phyloP scores from a whole-genome alignment of 805 yeast genomes.

The Wickerhamiella azymoides region DNA sequence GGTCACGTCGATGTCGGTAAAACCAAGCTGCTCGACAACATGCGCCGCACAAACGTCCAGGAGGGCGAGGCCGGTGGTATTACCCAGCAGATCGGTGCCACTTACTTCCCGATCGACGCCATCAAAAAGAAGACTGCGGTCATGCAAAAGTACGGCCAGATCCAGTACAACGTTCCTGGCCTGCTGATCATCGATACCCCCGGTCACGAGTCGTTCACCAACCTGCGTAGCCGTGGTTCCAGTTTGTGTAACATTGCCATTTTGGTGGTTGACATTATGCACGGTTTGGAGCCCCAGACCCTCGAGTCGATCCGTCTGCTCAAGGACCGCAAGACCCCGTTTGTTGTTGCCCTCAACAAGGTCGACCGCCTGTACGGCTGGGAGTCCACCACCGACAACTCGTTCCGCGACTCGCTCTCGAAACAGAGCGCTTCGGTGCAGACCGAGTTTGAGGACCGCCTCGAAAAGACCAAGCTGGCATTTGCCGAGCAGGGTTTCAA shows the following conservation, averaged over 20 bases:
- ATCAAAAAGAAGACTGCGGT: slow-evolving; percentile 82
- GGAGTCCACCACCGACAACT: slow-evolving; percentile 79
- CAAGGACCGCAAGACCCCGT: slow-evolving; percentile 96
- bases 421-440: slow-evolving; percentile 75
- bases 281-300: slow-evolving; percentile 97
- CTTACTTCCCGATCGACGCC: slow-evolving; percentile 95
- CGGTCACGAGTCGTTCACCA: slow-evolving; percentile 98
- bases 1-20: slow-evolving; percentile 99
- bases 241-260: slow-evolving; percentile 98
- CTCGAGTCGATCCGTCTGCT: slow-evolving; percentile 82
- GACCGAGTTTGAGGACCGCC: slow-evolving; percentile 82
- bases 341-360: slow-evolving; percentile 91
- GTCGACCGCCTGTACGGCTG: slow-evolving; percentile 96
- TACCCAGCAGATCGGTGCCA: slow-evolving; percentile 99
- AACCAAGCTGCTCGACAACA: slow-evolving; percentile 89
- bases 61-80: slow-evolving; percentile 99
- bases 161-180: slow-evolving; percentile 88
- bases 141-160: slow-evolving; percentile 74
- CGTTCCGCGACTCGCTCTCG: slow-evolving; percentile 86
- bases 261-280: slow-evolving; percentile 96
- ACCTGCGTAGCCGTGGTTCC: slow-evolving; percentile 96
- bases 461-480: slow-evolving; percentile 71
- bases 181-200: slow-evolving; percentile 94
- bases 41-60: slow-evolving; percentile 97
- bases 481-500: slow-evolving; percentile 97